Conservation (phyloP, 805 yeast genomes). For the Candida dajiaensis region DNA sequence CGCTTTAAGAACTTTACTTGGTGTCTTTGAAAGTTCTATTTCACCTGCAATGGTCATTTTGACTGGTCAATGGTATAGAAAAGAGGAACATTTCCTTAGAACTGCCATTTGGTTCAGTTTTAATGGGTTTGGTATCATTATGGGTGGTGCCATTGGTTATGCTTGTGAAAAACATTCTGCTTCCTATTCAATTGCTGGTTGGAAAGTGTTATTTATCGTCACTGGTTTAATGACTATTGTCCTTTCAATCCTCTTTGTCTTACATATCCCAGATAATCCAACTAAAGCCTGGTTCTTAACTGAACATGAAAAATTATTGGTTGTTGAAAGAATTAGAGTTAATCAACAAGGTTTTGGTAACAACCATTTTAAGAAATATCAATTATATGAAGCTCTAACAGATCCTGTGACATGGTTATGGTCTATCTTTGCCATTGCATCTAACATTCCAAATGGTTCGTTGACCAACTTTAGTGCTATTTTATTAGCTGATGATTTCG, state of each 20-base stretch:
- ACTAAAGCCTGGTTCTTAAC: conserved; percentile 31
- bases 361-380: conserved; percentile 30
- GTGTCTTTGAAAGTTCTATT: conserved; percentile 41
- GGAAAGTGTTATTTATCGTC: conserved; percentile 49
- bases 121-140: conserved; percentile 32
- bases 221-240: conserved; percentile 48
- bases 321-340: conserved; percentile 37
- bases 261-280: conserved; percentile 46
- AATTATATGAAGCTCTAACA: conserved; percentile 16
- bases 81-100: conserved; percentile 27
- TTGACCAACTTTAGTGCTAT: conserved; percentile 38
- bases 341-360: conserved; percentile 41
- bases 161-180: conserved; percentile 25
- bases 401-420: conserved; percentile 32
- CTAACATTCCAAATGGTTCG: conserved; percentile 40
- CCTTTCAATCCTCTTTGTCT: conserved; percentile 34
- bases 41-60: conserved; percentile 23
- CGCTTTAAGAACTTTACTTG: conserved; percentile 41
- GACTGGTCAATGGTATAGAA: conserved; percentile 14
- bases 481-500: conserved; percentile 22
- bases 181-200: conserved; percentile 33
- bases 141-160: conserved; percentile 43
- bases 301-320: conserved; percentile 34
- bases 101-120: conserved; percentile 27
- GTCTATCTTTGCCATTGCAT: conserved; percentile 26